Conservation (phyloP, 2,329 filamentous ascomycete species). For the Aureobasidium pullulans region DNA sequence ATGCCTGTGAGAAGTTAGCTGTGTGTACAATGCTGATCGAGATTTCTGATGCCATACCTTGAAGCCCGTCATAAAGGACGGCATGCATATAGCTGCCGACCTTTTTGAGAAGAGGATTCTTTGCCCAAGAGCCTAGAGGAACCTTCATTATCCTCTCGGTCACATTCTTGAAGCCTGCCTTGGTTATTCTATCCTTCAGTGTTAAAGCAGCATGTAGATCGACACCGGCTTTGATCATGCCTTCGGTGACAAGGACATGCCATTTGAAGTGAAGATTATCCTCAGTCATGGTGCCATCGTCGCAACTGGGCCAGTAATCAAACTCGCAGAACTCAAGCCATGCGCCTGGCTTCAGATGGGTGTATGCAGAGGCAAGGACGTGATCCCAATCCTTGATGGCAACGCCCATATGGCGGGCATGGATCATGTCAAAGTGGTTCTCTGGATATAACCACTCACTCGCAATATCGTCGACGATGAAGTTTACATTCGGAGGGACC, state of each 20-base stretch:
- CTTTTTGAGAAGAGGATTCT: slow-evolving; percentile 15
- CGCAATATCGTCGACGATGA: slow-evolving; percentile 27
- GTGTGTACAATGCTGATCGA: not conserved
- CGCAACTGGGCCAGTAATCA: slow-evolving; percentile 17
- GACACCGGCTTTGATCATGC: slow-evolving; percentile 17
- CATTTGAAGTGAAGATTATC: slow-evolving; percentile 18
- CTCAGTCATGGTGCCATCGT: slow-evolving; percentile 16
- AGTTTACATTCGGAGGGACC: slow-evolving; percentile 32
- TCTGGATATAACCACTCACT: slow-evolving; percentile 22
- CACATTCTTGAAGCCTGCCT: slow-evolving; percentile 22
- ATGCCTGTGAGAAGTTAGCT: slow-evolving; percentile 1
- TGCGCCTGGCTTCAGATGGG: slow-evolving; percentile 26
- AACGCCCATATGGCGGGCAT: slow-evolving; percentile 14
- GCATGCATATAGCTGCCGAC: slow-evolving; percentile 12
- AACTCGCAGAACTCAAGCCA: slow-evolving; percentile 36
- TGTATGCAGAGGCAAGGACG: slow-evolving; percentile 18
- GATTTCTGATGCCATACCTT: not conserved
- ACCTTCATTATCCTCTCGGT: slow-evolving; percentile 19
- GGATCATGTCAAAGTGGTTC: slow-evolving; percentile 13
- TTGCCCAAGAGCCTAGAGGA: slow-evolving; percentile 21
- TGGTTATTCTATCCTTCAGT: slow-evolving; percentile 18
- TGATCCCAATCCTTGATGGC: slow-evolving; percentile 15
- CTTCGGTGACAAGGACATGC: slow-evolving; percentile 18
- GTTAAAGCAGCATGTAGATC: slow-evolving; percentile 16
- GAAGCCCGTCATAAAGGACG: slow-evolving; percentile 11